phyloP scores from a whole-genome alignment of 2,329 filamentous ascomycete genomes.

The Chaetomiaceae sp. region DNA sequence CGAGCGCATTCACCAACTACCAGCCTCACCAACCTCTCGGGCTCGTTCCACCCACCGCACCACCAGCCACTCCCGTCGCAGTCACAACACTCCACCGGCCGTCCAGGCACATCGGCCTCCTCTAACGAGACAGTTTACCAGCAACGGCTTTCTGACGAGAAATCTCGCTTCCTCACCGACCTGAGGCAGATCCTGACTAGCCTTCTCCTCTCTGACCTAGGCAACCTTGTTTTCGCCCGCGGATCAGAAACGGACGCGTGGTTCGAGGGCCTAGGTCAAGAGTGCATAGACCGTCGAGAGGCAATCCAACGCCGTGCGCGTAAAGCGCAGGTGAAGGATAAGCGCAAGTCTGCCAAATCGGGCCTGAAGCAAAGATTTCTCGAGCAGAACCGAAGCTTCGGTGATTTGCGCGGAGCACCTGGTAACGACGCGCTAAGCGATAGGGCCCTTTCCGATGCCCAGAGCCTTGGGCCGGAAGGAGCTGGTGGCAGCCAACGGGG shows the following conservation, averaged over 20 bases:
- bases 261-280: conserved; percentile 66
- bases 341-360: conserved; percentile 41
- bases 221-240: conserved; percentile 76
- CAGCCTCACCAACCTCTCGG: conserved; percentile 55
- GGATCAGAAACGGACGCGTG: conserved; percentile 92
- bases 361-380: conserved; percentile 48
- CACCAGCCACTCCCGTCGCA: conserved; percentile 42
- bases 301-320: conserved; percentile 47
- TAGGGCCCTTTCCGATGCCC: conserved; percentile 26
- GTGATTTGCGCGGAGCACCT: conserved; percentile 54
- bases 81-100: conserved; percentile 46
- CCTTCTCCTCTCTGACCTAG: conserved; percentile 82
- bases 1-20: conserved; percentile 59
- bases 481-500: conserved; percentile 30
- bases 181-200: conserved; percentile 77
- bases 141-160: conserved; percentile 61
- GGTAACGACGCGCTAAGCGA: conserved; percentile 35
- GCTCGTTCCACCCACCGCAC: conserved; percentile 44
- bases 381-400: conserved; percentile 66
- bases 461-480: conserved; percentile 35
- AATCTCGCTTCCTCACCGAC: conserved; percentile 71
- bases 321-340: conserved; percentile 38
- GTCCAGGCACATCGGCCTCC: conserved; percentile 63
- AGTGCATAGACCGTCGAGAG: conserved; percentile 61
- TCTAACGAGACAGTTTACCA: conserved; percentile 64